Base-by-base conservation (phyloP, 116 monocot species). In the Zostera marina region DNA sequence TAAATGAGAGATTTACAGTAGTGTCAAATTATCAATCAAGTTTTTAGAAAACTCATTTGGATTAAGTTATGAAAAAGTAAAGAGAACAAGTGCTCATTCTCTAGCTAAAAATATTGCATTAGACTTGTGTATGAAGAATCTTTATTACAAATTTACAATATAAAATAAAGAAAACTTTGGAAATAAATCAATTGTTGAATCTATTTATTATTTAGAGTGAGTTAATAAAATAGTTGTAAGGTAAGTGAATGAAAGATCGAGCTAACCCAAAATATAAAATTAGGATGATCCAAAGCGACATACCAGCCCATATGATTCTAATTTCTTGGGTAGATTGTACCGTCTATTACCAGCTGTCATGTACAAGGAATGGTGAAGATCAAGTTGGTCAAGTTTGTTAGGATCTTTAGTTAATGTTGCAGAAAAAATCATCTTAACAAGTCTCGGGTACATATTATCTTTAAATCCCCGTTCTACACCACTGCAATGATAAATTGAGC, bases 341-440 rank as follows among this genome's bases (percentile, higher is more conserved):
- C 93, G 84, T 58, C 62, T 74, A 42, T 62, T 39, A 41, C 88
- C 93, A 69, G 84, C 77, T 32, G 78, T 77, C 70, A 93, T 66
- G 62, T 88, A 77, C 46, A 93, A 66, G 62, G 93, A 81, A 32
- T 93, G 93, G 60, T 88, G 81, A 65, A 93, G 79, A 53, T 78
- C 73, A 62, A 93, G 81, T 74, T 93, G 88, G 53, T 79, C 79
- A 43, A 93, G 77, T 65, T 88, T 93, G 81, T 81, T 88, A 44
- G 93, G 93, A 81, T 93, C 93, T 71, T 84, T 88, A 76, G 84
- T 88, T 23, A 93, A 59, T 2, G 93, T 93, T 41, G 93, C 93
- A 60, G 93, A 93, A 8, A 88, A 52, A 56, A 88, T 72, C 67
- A 93, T 79, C 56, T 93, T 93, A 23, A 56, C 84, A 64, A 93